Conservation (phyloP, 2,329 filamentous ascomycete genomes). For the Penicillium sclerotiorum region DNA sequence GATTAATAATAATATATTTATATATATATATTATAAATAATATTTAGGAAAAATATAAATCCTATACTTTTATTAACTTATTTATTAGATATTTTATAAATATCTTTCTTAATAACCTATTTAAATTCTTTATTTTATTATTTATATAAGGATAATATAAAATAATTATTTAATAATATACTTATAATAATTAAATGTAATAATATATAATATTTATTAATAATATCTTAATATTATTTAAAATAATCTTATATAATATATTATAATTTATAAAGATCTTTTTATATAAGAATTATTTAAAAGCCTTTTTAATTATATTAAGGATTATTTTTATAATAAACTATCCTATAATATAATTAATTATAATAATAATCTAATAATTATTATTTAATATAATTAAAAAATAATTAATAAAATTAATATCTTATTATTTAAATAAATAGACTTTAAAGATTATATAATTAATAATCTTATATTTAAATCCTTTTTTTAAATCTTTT, state of each 20-base stretch:
- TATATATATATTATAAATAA: conserved; percentile 2
- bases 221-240: not conserved
- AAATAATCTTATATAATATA: not conserved
- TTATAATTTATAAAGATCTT: not conserved
- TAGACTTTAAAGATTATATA: not conserved
- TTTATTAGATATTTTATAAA: conserved; percentile 12
- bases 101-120: conserved; percentile 2
- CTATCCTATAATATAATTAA: too few species aligned
- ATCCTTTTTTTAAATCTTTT: not conserved
- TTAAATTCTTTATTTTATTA: conserved; percentile 12
- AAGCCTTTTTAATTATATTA: not conserved
- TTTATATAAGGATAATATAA: conserved; percentile 10
- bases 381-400: not conserved
- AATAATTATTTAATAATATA: not conserved
- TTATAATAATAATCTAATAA: too few species aligned
- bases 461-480: not conserved
- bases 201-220: not conserved
- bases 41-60: conserved; percentile 8
- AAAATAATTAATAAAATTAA: not conserved
- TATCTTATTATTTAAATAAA: not conserved
- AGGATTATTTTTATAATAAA: too few species aligned
- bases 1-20: not conserved
- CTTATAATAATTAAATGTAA: not conserved
- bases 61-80: conserved; percentile 4
- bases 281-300: not conserved